Conservation (phyloP, 169 alveolate species). For the Sarcocystis neurona region DNA sequence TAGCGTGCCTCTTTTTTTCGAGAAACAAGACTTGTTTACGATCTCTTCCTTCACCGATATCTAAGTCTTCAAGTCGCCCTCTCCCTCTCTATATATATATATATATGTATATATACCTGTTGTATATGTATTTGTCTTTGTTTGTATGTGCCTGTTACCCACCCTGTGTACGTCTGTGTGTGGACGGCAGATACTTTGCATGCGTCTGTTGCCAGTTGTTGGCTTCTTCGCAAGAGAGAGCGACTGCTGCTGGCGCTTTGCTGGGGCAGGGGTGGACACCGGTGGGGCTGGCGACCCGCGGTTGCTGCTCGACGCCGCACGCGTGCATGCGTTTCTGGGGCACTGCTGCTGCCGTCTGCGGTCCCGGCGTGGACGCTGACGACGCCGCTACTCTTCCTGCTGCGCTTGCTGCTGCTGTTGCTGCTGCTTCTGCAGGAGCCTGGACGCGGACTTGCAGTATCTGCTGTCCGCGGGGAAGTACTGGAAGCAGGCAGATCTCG, state of each 20-base stretch:
- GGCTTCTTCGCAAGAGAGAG: too few relatives aligned
- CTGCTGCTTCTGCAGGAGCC: not conserved
- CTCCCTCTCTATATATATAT: not conserved
- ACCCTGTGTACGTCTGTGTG: not conserved
- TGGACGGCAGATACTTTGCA: not conserved
- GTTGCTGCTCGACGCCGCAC: too few relatives aligned
- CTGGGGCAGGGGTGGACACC: too few relatives aligned
- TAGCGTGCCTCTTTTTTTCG: too few relatives aligned
- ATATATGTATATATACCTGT: not conserved
- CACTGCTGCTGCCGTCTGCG: too few relatives aligned
- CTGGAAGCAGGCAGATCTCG: slow-evolving; percentile 1
- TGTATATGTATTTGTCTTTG: not conserved
- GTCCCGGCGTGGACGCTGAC: too few relatives aligned
- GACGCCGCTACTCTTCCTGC: too few relatives aligned
- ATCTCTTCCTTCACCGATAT: not conserved
- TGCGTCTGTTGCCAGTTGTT: too few relatives aligned
- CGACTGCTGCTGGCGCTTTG: too few relatives aligned
- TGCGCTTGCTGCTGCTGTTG: not conserved
- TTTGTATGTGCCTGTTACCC: not conserved
- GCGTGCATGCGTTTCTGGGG: too few relatives aligned
- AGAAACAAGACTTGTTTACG: not conserved
- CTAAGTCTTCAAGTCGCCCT: not conserved
- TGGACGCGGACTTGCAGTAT: not conserved
- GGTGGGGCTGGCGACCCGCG: too few relatives aligned
- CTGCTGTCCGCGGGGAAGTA: not conserved